Evolutionary conservation across 176 grass and related monocot genomes (phyloP), one percentile per base, ranked within the genome.

Genomic region (Rhipidocladum racemiflorum): DNA sequence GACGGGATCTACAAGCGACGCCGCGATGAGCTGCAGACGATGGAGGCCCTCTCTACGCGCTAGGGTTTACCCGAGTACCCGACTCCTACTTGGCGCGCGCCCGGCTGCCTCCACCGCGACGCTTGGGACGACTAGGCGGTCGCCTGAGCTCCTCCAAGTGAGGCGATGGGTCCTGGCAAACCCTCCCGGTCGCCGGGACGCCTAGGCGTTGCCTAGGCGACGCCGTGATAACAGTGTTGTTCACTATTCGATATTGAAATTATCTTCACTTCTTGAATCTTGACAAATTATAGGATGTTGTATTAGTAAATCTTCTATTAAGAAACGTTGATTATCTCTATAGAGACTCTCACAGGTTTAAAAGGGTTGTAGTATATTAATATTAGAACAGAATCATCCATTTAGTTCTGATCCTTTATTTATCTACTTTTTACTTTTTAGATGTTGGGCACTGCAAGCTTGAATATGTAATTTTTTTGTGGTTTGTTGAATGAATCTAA

Each of bases 401-500:
- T 38, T 63, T 21, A 39, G 4, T 35, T 53, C 45, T 21, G 39
- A 46, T 36, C 66, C 21, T 53, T 48, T 51, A 65, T 23, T 60
- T 39, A 62, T 2, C 15, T 77, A 62, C 40, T 12, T 57, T 62
- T 44, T 62, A n/a, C n/a, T n/a, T n/a, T n/a, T n/a, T n/a, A n/a
- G n/a, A n/a, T n/a, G n/a, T n/a, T n/a, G n/a, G n/a, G n/a, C 3
- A 17, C 15, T 77, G 5, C 39, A 77, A 24, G 38, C 25, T 61
- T 76, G 38, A 43, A 30, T 46, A 61, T 61, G 15, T 9, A 34
- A 14, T 10, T 30, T 42, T 42, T 30, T 77, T 77, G 9, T 45
- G 25, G 5, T 77, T 68, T 77, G 75, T n/a, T 46, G 39, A 38
- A 68, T 38, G n/a, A 68, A 68, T 80, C 24, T 54, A 40, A 55